A percentile compares a stretch with the other conserved stretches of the same genome.
Conservation (phyloP, 2,329 filamentous ascomycete genomes). For the Chrysoporthe austroafricana region DNA sequence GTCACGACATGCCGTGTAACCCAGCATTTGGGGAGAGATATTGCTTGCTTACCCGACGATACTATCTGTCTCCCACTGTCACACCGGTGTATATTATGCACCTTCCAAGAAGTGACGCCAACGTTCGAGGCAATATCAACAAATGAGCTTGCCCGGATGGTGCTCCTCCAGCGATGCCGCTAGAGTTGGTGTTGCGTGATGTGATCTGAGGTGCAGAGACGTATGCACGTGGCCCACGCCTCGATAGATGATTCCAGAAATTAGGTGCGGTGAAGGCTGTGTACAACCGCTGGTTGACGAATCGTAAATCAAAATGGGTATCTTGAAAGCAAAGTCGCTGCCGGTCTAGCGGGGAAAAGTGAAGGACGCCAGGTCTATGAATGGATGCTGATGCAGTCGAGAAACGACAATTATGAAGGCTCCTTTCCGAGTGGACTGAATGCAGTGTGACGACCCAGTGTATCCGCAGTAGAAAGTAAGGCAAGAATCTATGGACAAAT, state of each 20-base stretch:
- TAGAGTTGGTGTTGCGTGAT: constrained; percentile 29
- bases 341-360: constrained; percentile 19
- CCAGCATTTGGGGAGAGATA: not conserved
- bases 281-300: constrained; percentile 8
- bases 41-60: constrained; percentile 15
- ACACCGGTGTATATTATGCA: not conserved
- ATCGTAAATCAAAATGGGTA: constrained; percentile 22
- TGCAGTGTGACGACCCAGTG: constrained; percentile 17
- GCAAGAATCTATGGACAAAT: not conserved
- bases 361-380: constrained; percentile 30
- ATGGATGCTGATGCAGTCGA: constrained; percentile 18
- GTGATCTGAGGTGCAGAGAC: constrained; percentile 34
- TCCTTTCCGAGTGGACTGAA: constrained; percentile 10
- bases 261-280: constrained; percentile 10
- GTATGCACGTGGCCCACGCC: constrained; percentile 32
- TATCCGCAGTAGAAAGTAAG: not conserved
- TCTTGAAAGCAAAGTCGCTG: constrained; percentile 19
- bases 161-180: constrained; percentile 26
- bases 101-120: not conserved
- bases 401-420: constrained; percentile 1
- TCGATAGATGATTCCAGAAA: constrained; percentile 13
- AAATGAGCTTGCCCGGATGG: constrained; percentile 16
- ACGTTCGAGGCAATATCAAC: constrained; percentile 8
- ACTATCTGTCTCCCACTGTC: not conserved
- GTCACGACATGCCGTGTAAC: constrained; percentile 9